These are phyloP conservation scores for Strobilomyces echinocephalus DNA, from an alignment of 768 basidiomycete genomes.

Conservation along the genomic window DNA sequence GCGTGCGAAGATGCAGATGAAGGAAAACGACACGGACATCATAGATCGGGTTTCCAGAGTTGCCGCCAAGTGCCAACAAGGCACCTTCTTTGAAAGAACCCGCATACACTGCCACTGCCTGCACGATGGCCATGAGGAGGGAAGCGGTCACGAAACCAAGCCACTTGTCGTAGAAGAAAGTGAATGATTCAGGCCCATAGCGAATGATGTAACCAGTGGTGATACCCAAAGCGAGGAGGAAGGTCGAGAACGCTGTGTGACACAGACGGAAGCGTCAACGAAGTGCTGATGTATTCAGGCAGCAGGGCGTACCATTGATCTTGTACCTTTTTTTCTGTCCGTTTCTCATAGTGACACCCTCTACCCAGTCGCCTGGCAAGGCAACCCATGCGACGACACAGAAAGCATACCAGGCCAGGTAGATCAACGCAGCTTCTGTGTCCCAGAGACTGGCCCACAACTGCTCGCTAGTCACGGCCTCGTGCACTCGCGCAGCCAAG, in stretches of 20 bases:
- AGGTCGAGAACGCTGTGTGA: slow-evolving; percentile 74
- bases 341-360: slow-evolving; percentile 67
- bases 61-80: slow-evolving; percentile 88
- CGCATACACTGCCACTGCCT: slow-evolving; percentile 67
- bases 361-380: slow-evolving; percentile 68
- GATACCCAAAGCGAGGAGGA: slow-evolving; percentile 75
- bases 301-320: slow-evolving; percentile 73
- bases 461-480: slow-evolving; percentile 41
- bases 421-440: slow-evolving; percentile 66
- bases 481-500: slow-evolving; percentile 35
- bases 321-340: slow-evolving; percentile 82
- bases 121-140: slow-evolving; percentile 69
- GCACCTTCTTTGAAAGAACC: slow-evolving; percentile 64
- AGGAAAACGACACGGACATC: slow-evolving; percentile 55
- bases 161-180: slow-evolving; percentile 91
- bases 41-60: slow-evolving; percentile 81
- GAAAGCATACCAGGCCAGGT: slow-evolving; percentile 89
- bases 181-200: slow-evolving; percentile 75
- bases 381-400: slow-evolving; percentile 76
- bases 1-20: background rate
- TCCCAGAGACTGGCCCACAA: slow-evolving; percentile 86
- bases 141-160: slow-evolving; percentile 83
- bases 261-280: background rate
- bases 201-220: slow-evolving; percentile 64
- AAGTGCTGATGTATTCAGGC: background rate